Evolutionary conservation across 192 early-diverging fungal species (phyloP).

Genomic region (Phycomyces nitens): DNA sequence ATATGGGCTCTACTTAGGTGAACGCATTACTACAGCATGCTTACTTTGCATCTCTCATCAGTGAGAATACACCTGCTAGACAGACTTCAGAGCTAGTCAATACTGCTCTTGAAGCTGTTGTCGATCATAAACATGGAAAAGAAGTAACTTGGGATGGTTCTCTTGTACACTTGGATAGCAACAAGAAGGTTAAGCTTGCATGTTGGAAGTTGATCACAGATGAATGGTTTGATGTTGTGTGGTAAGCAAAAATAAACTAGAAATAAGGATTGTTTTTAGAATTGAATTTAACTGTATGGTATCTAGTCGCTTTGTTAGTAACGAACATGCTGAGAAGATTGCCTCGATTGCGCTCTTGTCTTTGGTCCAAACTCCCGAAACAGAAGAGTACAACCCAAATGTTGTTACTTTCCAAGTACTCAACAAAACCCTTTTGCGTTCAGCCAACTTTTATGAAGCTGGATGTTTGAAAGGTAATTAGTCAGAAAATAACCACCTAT

Average conservation of each 20-base stretch:
- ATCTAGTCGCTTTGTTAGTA: constrained; percentile 30
- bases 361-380: constrained; percentile 6
- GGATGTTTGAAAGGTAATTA: constrained; percentile 36
- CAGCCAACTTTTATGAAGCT: constrained; percentile 47
- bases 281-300: neutral
- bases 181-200: constrained; percentile 22
- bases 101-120: neutral
- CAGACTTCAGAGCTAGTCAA: neutral
- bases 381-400: neutral
- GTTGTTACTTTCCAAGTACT: constrained; percentile 26
- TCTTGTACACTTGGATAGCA: neutral
- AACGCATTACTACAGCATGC: constrained; percentile 23
- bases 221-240: constrained; percentile 49
- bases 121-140: neutral
- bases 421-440: constrained; percentile 38
- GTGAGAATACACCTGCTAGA: neutral
- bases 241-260: constrained; percentile 18
- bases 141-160: constrained; percentile 16
- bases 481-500: neutral
- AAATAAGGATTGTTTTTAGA: neutral
- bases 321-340: constrained; percentile 29
- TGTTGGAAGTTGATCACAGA: constrained; percentile 49
- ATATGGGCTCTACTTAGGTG: constrained; percentile 2
- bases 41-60: constrained; percentile 12
- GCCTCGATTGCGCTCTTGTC: constrained; percentile 24